These are phyloP conservation scores for Zygoascus bituminiphila DNA, from an alignment of 805 yeast genomes.

Conservation along the genomic window DNA sequence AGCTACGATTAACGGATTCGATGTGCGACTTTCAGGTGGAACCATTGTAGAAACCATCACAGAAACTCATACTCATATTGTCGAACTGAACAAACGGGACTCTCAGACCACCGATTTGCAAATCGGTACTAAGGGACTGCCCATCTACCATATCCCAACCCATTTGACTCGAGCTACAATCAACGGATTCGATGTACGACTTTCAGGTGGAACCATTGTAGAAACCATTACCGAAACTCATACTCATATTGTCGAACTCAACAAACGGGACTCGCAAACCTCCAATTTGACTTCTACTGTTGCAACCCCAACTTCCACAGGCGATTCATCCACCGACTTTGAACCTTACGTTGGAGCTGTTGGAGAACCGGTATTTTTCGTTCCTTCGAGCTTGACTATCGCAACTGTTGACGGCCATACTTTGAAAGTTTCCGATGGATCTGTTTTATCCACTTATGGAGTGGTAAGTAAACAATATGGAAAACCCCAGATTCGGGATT, in stretches of 20 bases:
- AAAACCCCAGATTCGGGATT: no score
- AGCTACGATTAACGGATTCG: constrained; percentile 4
- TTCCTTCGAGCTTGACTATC: constrained; percentile 4
- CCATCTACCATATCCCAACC: constrained; percentile 1
- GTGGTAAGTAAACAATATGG: neutral
- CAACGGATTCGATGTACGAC: neutral
- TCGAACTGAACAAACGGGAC: neutral
- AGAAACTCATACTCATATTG: neutral
- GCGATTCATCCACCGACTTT: neutral
- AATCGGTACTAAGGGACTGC: constrained; percentile 1
- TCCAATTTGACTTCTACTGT: neutral
- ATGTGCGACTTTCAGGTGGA: constrained; percentile 1
- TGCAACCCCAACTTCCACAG: neutral
- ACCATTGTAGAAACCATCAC: constrained; percentile 4
- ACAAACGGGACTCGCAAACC: neutral
- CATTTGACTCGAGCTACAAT: constrained; percentile 7
- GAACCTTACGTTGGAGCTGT: neutral
- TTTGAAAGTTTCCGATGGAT: constrained; percentile 1
- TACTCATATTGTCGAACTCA: neutral
- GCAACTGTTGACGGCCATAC: constrained; percentile 4
- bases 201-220: constrained; percentile 3
- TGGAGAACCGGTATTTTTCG: constrained; percentile 2
- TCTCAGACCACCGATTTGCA: neutral
- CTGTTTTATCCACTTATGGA: constrained; percentile 6
- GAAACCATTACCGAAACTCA: neutral